Evolutionary conservation across 495 filamentous ascomycete species (phyloP).

Genomic region (Penicillium bovifimosum): DNA sequence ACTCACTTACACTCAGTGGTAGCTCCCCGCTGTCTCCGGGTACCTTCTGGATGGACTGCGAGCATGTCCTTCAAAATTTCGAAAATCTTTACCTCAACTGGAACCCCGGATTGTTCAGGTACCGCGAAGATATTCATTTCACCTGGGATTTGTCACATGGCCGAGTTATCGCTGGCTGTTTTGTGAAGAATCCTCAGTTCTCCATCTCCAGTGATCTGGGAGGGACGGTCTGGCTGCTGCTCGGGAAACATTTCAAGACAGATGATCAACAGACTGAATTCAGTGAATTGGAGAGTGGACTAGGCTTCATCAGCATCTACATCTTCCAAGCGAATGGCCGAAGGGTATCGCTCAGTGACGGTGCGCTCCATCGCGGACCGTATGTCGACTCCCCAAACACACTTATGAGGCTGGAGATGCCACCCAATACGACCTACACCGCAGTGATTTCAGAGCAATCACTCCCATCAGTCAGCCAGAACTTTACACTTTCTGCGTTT

Average conservation of each 20-base stretch:
- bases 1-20: conserved; percentile 1
- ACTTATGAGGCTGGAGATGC: conserved; percentile 67
- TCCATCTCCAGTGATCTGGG: conserved; percentile 51
- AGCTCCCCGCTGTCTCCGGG: conserved; percentile 48
- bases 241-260: conserved; percentile 72
- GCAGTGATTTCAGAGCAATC: conserved; percentile 74
- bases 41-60: conserved; percentile 86
- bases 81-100: conserved; percentile 96
- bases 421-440: conserved; percentile 58
- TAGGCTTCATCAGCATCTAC: conserved; percentile 81
- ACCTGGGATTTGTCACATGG: conserved; percentile 68
- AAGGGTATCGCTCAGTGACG: conserved; percentile 65
- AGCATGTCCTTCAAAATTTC: conserved; percentile 81
- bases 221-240: conserved; percentile 72
- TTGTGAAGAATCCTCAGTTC: conserved; percentile 81
- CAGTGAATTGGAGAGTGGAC: conserved; percentile 34
- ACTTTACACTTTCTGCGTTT: conserved; percentile 81
- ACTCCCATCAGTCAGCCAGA: conserved; percentile 60
- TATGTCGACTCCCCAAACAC: conserved; percentile 94
- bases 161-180: conserved; percentile 52
- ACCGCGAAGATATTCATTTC: conserved; percentile 86
- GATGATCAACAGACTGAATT: conserved; percentile 10
- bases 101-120: conserved; percentile 79
- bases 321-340: conserved; percentile 70
- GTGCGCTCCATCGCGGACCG: conserved; percentile 60